These are phyloP conservation scores for Uronychia setigera DNA, from an alignment of 73 alveolate species.

Conservation along the genomic window DNA sequence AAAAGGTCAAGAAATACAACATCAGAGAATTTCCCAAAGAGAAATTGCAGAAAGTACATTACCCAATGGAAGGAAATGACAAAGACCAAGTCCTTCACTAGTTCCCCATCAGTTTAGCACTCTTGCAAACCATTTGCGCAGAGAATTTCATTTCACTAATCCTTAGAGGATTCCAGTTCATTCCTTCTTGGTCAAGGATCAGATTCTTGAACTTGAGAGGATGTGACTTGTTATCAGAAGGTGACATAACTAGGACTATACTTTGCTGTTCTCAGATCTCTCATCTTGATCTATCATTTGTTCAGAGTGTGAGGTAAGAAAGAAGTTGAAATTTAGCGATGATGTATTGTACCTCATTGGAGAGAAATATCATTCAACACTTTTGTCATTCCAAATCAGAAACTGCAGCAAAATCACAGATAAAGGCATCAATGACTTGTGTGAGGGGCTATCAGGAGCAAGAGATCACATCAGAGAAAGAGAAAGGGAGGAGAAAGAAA, in stretches of 20 bases:
- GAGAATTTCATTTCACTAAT: slow-evolving; percentile 13
- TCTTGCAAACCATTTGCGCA: slow-evolving; percentile 24
- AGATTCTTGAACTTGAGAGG: slow-evolving; percentile 39
- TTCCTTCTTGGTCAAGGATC: slow-evolving; percentile 25
- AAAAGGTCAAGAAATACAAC: not conserved
- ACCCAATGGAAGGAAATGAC: too few relatives aligned
- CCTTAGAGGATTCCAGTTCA: slow-evolving; percentile 15
- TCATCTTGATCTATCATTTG: slow-evolving; percentile 57
- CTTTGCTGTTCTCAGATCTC: slow-evolving; percentile 28
- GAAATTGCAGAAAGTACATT: too few relatives aligned
- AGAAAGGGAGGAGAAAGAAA: slow-evolving; percentile 38
- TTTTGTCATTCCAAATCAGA: slow-evolving; percentile 45
- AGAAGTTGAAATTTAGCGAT: slow-evolving; percentile 23
- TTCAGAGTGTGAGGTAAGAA: slow-evolving; percentile 39
- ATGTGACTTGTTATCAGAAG: slow-evolving; percentile 4
- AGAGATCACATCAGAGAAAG: slow-evolving; percentile 14
- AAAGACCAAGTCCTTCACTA: not conserved
- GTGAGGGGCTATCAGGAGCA: slow-evolving; percentile 47
- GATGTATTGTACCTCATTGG: slow-evolving; percentile 34
- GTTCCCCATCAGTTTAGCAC: slow-evolving; percentile 13
- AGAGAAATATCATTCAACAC: slow-evolving; percentile 19
- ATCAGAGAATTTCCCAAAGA: slow-evolving; percentile 5
- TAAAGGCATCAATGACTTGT: slow-evolving; percentile 49
- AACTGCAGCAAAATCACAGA: slow-evolving; percentile 56
- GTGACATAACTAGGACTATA: not conserved